A percentile compares a stretch with the other conserved stretches of the same genome.
phyloP scores from a whole-genome alignment of 495 filamentous ascomycete genomes.

The Tuber melanosporum region DNA sequence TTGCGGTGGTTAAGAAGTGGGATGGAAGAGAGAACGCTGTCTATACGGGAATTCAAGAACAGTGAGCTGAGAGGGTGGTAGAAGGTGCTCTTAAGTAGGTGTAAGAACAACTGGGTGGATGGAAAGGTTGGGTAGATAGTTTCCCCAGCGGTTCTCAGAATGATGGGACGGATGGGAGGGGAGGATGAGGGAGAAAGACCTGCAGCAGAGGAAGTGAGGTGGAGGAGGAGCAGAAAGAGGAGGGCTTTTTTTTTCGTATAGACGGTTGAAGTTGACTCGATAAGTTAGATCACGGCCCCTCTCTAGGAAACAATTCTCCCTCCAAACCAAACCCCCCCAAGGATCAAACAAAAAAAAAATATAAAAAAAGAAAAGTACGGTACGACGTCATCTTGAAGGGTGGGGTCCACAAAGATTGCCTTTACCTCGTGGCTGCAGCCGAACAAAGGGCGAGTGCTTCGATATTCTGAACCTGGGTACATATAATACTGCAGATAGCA shows the following conservation, averaged over 20 bases:
- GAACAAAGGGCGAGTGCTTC: not conserved
- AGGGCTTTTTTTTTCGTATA: not conserved
- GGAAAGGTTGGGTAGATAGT: not conserved
- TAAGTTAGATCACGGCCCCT: slow-evolving; percentile 23
- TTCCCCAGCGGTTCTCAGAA: not conserved
- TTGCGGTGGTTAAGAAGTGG: slow-evolving; percentile 17
- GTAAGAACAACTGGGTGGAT: not conserved
- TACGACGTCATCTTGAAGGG: slow-evolving; percentile 36
- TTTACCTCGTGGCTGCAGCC: not conserved
- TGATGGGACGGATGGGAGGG: not conserved
- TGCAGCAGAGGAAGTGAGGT: slow-evolving; percentile 27
- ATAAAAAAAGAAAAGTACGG: slow-evolving; percentile 25
- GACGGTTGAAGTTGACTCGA: slow-evolving; percentile 18
- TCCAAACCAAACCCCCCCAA: slow-evolving; percentile 17
- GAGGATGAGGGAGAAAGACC: slow-evolving; percentile 23
- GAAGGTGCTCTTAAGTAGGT: not conserved
- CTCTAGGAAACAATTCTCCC: slow-evolving; percentile 22
- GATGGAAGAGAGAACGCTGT: slow-evolving; percentile 15
- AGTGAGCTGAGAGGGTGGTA: not conserved
- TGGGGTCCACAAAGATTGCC: slow-evolving; percentile 12
- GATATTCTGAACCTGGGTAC: not conserved
- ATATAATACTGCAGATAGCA: not conserved
- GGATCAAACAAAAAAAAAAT: slow-evolving; percentile 28
- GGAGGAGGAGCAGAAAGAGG: slow-evolving; percentile 20
- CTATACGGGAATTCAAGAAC: slow-evolving; percentile 17